phyloP scores from a whole-genome alignment of 805 yeast species.

The Zygosaccharomyces lentus region DNA sequence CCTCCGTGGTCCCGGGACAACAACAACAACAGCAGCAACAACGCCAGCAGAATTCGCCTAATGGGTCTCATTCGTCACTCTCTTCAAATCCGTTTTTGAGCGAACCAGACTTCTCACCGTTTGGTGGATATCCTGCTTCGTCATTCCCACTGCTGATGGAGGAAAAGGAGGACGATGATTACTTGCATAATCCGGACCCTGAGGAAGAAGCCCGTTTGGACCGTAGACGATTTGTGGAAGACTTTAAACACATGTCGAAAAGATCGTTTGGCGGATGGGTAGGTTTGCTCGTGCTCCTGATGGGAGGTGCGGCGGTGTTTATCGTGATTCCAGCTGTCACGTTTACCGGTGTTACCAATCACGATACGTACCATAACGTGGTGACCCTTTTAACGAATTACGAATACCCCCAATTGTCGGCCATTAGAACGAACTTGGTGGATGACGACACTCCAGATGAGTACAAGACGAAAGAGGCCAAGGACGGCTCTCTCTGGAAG shows the following conservation, averaged over 20 bases:
- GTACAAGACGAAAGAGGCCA: slow-evolving; percentile 48
- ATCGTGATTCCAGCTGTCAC: slow-evolving; percentile 81
- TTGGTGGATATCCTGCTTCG: slow-evolving; percentile 97
- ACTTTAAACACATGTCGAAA: slow-evolving; percentile 61
- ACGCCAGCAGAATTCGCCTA: slow-evolving; percentile 25
- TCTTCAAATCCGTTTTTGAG: slow-evolving; percentile 41
- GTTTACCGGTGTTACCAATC: slow-evolving; percentile 60
- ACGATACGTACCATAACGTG: slow-evolving; percentile 17
- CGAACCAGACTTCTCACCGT: slow-evolving; percentile 75
- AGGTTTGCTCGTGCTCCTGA: slow-evolving; percentile 52
- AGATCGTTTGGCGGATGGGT: slow-evolving; percentile 56
- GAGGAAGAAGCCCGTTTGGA: slow-evolving; percentile 85
- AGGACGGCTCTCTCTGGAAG: slow-evolving; percentile 63
- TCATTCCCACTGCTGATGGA: slow-evolving; percentile 87
- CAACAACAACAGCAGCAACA: background rate
- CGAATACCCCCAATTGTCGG: slow-evolving; percentile 47
- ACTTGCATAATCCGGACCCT: slow-evolving; percentile 94
- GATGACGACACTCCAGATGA: slow-evolving; percentile 60
- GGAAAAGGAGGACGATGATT: slow-evolving; percentile 93
- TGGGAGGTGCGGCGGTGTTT: slow-evolving; percentile 64
- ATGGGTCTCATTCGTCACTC: slow-evolving; percentile 25
- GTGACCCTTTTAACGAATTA: slow-evolving; percentile 45
- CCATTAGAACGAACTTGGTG: slow-evolving; percentile 48
- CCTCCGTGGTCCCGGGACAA: slow-evolving; percentile 37
- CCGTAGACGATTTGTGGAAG: slow-evolving; percentile 58